Percentiles rank a stretch among this genome's conserved stretches.
Evolutionary conservation across 2,329 filamentous ascomycete species (phyloP).

Genomic region (Fusarium abutilonis): DNA sequence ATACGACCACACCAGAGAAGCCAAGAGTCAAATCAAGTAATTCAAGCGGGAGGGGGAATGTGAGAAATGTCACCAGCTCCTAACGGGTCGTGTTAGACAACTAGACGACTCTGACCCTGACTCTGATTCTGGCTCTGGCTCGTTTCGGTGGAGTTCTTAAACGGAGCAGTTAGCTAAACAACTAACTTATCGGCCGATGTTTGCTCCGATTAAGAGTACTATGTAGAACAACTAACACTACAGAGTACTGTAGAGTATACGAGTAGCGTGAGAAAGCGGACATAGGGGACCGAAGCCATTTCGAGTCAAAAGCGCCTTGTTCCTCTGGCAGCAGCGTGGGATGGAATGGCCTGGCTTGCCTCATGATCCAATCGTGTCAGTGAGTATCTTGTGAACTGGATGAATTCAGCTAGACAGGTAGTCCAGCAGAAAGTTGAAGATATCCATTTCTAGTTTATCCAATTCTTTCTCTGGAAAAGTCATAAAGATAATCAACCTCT

Average conservation of each 20-base stretch:
- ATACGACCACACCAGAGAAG: neutral
- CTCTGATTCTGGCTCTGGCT: slow-evolving; percentile 12
- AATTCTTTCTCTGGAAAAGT: too few relatives aligned
- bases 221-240: neutral
- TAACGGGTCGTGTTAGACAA: slow-evolving; percentile 15
- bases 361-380: slow-evolving; percentile 19
- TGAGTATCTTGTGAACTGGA: neutral
- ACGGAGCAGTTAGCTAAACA: neutral
- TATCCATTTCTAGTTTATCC: neutral
- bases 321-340: neutral
- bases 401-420: slow-evolving; percentile 5
- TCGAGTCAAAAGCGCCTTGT: neutral
- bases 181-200: slow-evolving; percentile 4
- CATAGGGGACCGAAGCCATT: too few relatives aligned
- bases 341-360: slow-evolving; percentile 18
- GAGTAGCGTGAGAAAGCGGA: neutral
- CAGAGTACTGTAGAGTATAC: neutral
- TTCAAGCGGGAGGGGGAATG: slow-evolving; percentile 7
- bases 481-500: too few relatives aligned
- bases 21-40: slow-evolving; percentile 7
- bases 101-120: too few relatives aligned
- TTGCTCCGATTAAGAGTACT: slow-evolving; percentile 7
- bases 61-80: slow-evolving; percentile 15
- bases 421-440: neutral
- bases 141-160: neutral